Evolutionary conservation across 805 yeast genomes (phyloP), one percentile per base, ranked within the genome.

Genomic region (Peterozyma xylosa): DNA sequence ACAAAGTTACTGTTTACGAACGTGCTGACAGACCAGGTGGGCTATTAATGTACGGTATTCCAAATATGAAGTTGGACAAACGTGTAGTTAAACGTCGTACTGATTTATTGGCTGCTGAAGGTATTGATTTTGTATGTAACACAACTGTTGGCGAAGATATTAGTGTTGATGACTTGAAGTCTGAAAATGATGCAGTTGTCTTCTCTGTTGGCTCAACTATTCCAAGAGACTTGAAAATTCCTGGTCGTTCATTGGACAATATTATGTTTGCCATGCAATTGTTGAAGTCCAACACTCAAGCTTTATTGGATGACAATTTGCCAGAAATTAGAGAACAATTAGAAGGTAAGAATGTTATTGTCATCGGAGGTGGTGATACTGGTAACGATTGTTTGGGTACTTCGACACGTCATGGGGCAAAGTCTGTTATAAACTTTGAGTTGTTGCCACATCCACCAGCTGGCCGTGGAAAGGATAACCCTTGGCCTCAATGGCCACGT

Each of bases 401-500:
- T 37, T 78, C 96, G 17, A 90, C 93, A 34, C 84, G 98, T 70
- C 98, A 93, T 62, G 97, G 96, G 37, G 98, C 98, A 50, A 81
- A 86, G 62, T 85, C 95, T 9, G 96, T 93, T 46, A 76, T 82
- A 51, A 91, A 91, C 76, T 93, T 91, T 63, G 99, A 91, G 71
- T 74, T 91, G 62, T 73, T 91, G 55, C 99, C 99, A 47, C 80
- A 83, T 55, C 99, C 99, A 50, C 86, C 97, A 33, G 74, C 74
- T 30, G 75, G 78, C 47, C 79, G 97, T 64, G 84, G 90, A 38
- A 86, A 80, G 67, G 97, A 93, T 67, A 91, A 91, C 68, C 98
- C 99, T 66, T 91, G 99, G 99, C 99, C 99, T 37, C 99, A 91
- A 70, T 91, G 98, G 98, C 98, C 99, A 54, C 77, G 96, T 62